A percentile compares a stretch with the other conserved stretches of the same genome.
Evolutionary conservation across 2,329 filamentous ascomycete species (phyloP).

Genomic region (Truncatella angustata): DNA sequence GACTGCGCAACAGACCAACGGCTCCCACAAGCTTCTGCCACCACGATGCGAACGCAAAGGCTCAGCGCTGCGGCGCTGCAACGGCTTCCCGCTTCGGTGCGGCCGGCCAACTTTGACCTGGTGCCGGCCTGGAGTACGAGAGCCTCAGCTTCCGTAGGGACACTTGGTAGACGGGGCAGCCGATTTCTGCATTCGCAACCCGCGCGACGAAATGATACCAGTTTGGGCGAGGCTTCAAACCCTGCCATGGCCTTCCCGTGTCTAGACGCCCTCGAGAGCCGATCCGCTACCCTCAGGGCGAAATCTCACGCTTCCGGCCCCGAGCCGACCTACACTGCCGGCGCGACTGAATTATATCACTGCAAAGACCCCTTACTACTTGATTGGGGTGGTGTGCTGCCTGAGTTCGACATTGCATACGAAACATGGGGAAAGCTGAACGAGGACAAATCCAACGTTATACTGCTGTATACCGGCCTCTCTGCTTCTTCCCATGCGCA

Average conservation of each 20-base stretch:
- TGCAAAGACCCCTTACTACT: conserved; percentile 74
- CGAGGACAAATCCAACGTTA: conserved; percentile 77
- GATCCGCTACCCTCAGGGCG: conserved; percentile 70
- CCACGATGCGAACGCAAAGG: conserved; percentile 22
- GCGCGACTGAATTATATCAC: conserved; percentile 75
- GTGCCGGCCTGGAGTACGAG: background rate
- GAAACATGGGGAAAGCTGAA: conserved; percentile 89
- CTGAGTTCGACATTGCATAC: conserved; percentile 86
- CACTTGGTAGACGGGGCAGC: too few relatives aligned
- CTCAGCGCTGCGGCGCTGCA: conserved; percentile 21
- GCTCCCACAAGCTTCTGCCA: background rate
- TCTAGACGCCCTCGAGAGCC: conserved; percentile 78
- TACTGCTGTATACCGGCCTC: conserved; percentile 88
- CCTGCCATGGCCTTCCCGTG: conserved; percentile 88
- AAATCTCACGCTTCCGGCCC: conserved; percentile 72
- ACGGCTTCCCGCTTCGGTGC: conserved; percentile 19
- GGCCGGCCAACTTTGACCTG: conserved; percentile 2
- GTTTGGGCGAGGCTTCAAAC: conserved; percentile 58
- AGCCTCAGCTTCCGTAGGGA: background rate
- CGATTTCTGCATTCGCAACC: conserved; percentile 24
- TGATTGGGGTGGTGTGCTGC: conserved; percentile 93
- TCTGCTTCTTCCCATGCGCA: conserved; percentile 97
- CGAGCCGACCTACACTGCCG: conserved; percentile 91
- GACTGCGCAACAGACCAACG: too few relatives aligned
- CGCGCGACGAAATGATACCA: conserved; percentile 18